Evolutionary conservation across 108 stramenopile species (phyloP).

Genomic region (Schizochytrium sp.): DNA sequence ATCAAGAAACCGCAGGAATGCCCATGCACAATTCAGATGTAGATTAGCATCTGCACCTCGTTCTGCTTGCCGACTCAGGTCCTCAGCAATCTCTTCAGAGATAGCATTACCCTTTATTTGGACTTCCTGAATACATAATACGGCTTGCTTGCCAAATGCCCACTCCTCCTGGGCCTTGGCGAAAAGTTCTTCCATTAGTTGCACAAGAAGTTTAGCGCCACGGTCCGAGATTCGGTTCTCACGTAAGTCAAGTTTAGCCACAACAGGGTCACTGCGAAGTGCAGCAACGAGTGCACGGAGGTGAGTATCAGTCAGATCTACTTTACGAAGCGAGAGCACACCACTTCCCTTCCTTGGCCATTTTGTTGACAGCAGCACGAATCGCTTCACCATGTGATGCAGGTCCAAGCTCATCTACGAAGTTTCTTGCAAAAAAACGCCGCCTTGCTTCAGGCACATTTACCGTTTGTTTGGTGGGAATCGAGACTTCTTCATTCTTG

Average conservation of each 20-base stretch:
- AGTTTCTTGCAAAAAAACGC: background rate
- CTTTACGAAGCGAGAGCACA: background rate
- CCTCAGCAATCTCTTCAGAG: background rate
- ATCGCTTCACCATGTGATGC: conserved; percentile 2
- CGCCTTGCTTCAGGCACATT: background rate
- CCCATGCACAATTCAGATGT: conserved; percentile 16
- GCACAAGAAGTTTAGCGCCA: background rate
- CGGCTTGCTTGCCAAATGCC: background rate
- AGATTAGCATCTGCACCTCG: conserved; percentile 4
- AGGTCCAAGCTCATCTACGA: background rate
- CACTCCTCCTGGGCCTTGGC: background rate
- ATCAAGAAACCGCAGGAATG: background rate
- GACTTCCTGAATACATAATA: background rate
- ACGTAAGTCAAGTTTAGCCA: conserved; percentile 25
- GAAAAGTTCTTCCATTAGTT: background rate
- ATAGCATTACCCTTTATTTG: background rate
- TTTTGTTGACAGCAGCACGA: background rate
- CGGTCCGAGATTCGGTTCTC: conserved; percentile 43
- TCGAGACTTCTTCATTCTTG: background rate
- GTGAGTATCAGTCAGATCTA: conserved; percentile 14
- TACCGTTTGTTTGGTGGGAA: background rate
- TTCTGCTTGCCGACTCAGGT: background rate
- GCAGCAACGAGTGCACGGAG: conserved; percentile 32
- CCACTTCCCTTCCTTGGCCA: conserved; percentile 19
- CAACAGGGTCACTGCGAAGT: background rate